Base-by-base conservation (phyloP, 352 stramenopile species). In the Globisporangium nagaii region DNA sequence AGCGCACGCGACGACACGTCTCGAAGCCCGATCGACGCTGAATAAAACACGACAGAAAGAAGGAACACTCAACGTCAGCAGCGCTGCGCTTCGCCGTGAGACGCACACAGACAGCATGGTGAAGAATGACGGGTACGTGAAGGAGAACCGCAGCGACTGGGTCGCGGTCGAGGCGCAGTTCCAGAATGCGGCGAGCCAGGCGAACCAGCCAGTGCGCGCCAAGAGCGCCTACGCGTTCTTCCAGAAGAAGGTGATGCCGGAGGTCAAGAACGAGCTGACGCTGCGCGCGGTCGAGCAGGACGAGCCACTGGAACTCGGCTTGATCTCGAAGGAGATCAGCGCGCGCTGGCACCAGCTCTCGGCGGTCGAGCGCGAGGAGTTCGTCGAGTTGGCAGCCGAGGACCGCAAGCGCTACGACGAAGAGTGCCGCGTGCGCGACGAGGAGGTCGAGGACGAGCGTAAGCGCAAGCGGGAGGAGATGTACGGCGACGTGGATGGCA, bases 131-230 rank as follows among this genome's bases (percentile, higher is more conserved):
- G 45, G 42, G n/a, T 27, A 30, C 36, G 63, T 62, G 49, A 86
- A 86, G 59, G 80, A 89, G 65, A 88, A 67, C 54, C 81, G 81
- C 59, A 58, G 62, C 25, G 78, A 89, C 60, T 91, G 81, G 81
- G 81, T 91, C 50, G 81, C 81, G 3, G 81, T 91, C 19, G 81
- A 88, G 48, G 74, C 81, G 53, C 76, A 91, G 66, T 89, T 91
- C 60, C 81, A 91, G 68, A 51, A 68, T 15, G 36, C 56, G 24
- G 63, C 67, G 27, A 28, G 43, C 25, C 48, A 57, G 30, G 53
- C 53, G 13, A 61, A 64, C 41, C 80, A 87, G 66, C 68, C 68
- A 0, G 61, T 68, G n/a, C 88, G 89, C 65, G 60, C 84, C 42
- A 88, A 89, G 64, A 79, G 58, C 37, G 81, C 84, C 44, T 94